Percentiles rank a stretch among this genome's conserved stretches.
Conservation (phyloP, 441 rosid species). For the Populus tomentosa region DNA sequence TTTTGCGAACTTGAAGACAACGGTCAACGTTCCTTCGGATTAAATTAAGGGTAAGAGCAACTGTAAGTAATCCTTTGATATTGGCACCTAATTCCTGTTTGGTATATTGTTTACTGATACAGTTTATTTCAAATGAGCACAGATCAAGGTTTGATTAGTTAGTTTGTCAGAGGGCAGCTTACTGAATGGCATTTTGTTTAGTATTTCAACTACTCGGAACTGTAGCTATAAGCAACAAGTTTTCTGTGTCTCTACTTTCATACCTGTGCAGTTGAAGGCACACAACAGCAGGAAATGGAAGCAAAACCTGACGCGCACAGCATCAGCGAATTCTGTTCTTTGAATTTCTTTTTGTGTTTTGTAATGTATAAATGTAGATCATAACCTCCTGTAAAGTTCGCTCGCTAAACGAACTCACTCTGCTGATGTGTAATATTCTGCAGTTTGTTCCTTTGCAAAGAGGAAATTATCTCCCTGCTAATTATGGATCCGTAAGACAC, state of each 20-base stretch:
- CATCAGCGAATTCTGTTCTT: not conserved
- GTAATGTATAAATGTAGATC: not conserved
- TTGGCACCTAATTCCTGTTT: too few species aligned
- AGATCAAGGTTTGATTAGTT: not conserved
- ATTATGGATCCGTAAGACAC: too few species aligned
- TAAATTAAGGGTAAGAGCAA: too few species aligned
- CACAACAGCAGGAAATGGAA: not conserved
- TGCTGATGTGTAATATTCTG: not conserved
- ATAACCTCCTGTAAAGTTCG: not conserved
- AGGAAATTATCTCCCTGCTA: not conserved
- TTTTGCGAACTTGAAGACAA: not conserved
- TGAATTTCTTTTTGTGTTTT: not conserved
- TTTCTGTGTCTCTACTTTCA: too few species aligned
- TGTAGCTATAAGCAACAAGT: too few species aligned
- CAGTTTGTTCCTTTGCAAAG: not conserved
- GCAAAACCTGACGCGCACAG: not conserved
- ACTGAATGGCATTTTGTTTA: not conserved
- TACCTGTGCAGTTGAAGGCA: not conserved
- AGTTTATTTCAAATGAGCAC: not conserved
- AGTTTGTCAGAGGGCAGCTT: not conserved
- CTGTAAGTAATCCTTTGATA: too few species aligned
- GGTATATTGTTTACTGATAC: too few species aligned
- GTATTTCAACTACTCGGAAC: not conserved
- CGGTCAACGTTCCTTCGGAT: too few species aligned
- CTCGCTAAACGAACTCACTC: not conserved